Evolutionary conservation across 345 rosid genomes (phyloP), one percentile per base, ranked within the genome.

Genomic region (Arabis alpina): DNA sequence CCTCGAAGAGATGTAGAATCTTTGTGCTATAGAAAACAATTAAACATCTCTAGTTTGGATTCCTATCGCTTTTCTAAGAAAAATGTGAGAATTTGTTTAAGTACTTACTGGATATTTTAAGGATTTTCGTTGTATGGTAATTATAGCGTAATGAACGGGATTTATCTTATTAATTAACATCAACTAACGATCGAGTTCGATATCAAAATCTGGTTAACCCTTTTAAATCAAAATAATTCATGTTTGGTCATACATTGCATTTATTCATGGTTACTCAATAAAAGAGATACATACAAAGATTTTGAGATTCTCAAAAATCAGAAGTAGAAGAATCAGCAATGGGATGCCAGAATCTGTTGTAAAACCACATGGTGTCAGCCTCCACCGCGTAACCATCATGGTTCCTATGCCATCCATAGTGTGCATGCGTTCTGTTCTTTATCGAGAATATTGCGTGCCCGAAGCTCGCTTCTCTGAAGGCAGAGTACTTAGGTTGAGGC

Each of bases 401-500:
- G 66, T 93, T 93, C 14, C 93, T 80, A 48, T 93, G 94, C 98
- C 97, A 93, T 63, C 82, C 80, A 50, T 85, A 89, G 61, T 71
- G 73, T 6, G 97, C 96, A 5, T 91, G 99, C 3, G 97, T 87
- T 62, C 86, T 57, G 82, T 94, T 94, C 90, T 88, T 85, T 50
- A 91, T 88, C 41, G 82, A 83, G 3, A 91, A 87, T 28, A 82
- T 80, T 12, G 96, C 99, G 8, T 94, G 97, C 6, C 99, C 97
- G 15, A 89, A 94, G 66, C 99, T 91, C 2, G 97, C 95, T 66
- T 94, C 99, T 1, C 97, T 84, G 28, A 69, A 94, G 0, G 99
- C 95, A 2, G 99, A 94, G 84, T 89, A 94, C 6, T 72, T 66
- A 2, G 99, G 99, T 72, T 94, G 99, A 52, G 96, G 96, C 80